Evolutionary conservation across 176 grass and related monocot genomes (phyloP).

Genomic region (Carex parvula): DNA sequence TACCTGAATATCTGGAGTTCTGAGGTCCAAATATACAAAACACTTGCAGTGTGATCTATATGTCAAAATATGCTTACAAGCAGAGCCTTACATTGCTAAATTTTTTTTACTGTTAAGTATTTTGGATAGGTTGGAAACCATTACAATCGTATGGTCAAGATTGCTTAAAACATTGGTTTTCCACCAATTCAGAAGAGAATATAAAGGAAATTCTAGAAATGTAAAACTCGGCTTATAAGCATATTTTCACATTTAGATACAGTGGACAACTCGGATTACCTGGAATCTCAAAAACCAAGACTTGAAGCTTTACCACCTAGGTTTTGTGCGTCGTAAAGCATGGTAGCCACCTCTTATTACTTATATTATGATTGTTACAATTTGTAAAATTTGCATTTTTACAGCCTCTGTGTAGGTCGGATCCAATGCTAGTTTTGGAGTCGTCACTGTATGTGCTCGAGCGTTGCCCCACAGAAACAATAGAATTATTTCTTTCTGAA

Average conservation of each 20-base stretch:
- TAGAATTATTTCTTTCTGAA: conserved; percentile 97
- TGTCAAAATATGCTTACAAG: neutral
- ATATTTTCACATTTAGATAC: neutral
- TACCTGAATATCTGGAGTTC: neutral
- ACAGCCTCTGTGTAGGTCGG: conserved; percentile 94
- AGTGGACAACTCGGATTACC: neutral
- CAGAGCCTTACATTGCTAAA: neutral
- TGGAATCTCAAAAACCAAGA: neutral
- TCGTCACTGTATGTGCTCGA: conserved; percentile 88
- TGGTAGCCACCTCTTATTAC: neutral
- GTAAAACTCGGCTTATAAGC: neutral
- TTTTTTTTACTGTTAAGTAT: neutral
- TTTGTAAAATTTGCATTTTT: conserved; percentile 27
- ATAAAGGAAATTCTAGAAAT: neutral
- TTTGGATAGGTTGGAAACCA: neutral
- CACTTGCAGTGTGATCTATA: neutral
- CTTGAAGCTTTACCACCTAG: neutral
- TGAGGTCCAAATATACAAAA: neutral
- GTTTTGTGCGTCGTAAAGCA: neutral
- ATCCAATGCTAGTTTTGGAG: conserved; percentile 97
- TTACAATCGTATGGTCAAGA: neutral
- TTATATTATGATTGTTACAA: conserved; percentile 1
- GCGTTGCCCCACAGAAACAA: conserved; percentile 77
- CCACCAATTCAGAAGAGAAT: neutral
- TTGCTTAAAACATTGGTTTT: neutral